Base-by-base conservation (phyloP, 208 protist species). In the Lotmaria passim region DNA sequence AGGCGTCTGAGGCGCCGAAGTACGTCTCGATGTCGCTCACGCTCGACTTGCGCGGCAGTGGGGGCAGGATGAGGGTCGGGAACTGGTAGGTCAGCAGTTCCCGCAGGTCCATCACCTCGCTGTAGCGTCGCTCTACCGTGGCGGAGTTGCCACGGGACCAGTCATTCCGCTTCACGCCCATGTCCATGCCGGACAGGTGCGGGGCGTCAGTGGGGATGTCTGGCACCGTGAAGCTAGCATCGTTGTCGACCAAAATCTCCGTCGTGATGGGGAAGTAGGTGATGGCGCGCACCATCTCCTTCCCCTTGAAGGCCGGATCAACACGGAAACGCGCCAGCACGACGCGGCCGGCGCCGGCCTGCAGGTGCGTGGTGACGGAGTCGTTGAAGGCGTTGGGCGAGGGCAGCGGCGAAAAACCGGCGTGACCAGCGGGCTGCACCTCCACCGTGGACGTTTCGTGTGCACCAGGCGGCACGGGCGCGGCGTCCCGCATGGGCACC, bases 71-170 rank as follows among this genome's bases (percentile, higher is more conserved):
- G 26, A 96, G 51, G 10, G 56, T 82, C 14, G 86, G 88, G 66
- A 92, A 93, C 68, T 94, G 86, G 55, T 84, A 86, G 26, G 72
- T 73, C 8, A 96, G 80, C 23, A 94, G 69, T 28, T 80, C 62
- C 0, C 91, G 88, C 53, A 96, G 80, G 41, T 83, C 79, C 31
- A 86, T 60, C 53, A 96, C 44, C 77, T 96, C 91, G 55, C 82
- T 93, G 81, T 96, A 96, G 14, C 91, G 81, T 6, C 91, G 88
- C 62, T 93, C 80, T n/a, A 93, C 76, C 33, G 59, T 77, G 14
- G 78, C 75, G 12, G 68, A 73, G 47, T 70, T 75, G 48, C 77
- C 82, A 21, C 76, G 64, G 12, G 68, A 78, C 89, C 86, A 94
- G 47, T 85, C 71, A 57, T 76, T 88, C 21, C 79, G 77, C 34